A percentile compares a stretch with the other conserved stretches of the same genome.
Conservation (phyloP, 1,284 basidiomycete species). For the Puccinia hordei region DNA sequence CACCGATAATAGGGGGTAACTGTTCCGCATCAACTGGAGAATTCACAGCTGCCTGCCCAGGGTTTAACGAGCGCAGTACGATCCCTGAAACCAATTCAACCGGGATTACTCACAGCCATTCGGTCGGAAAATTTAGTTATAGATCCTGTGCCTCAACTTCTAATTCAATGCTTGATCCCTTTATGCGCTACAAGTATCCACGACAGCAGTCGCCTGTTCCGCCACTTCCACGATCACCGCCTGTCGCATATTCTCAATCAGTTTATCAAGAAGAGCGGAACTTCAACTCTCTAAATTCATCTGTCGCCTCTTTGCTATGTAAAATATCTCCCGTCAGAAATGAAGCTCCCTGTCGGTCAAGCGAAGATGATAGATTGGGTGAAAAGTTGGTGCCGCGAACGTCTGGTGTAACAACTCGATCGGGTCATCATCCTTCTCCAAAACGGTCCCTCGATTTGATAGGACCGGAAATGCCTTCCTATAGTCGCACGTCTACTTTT, state of each 20-base stretch:
- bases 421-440: neutral
- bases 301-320: neutral
- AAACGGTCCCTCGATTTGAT: neutral
- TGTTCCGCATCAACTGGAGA: neutral
- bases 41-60: neutral
- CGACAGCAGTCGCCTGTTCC: neutral
- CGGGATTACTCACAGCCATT: neutral
- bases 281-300: neutral
- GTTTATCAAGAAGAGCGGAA: neutral
- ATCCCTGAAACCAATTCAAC: neutral
- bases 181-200: constrained; percentile 15
- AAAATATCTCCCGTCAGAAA: neutral
- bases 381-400: neutral
- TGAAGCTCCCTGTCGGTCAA: neutral
- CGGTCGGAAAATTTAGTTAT: neutral
- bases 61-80: neutral
- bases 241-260: constrained; percentile 2
- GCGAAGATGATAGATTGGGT: neutral
- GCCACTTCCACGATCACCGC: neutral
- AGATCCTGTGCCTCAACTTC: neutral
- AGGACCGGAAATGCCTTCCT: neutral
- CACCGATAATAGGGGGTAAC: neutral
- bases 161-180: constrained; percentile 9
- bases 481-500: neutral
- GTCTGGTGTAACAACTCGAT: neutral